Evolutionary conservation across 805 yeast species (phyloP).

Genomic region (Ogataea angusta): DNA sequence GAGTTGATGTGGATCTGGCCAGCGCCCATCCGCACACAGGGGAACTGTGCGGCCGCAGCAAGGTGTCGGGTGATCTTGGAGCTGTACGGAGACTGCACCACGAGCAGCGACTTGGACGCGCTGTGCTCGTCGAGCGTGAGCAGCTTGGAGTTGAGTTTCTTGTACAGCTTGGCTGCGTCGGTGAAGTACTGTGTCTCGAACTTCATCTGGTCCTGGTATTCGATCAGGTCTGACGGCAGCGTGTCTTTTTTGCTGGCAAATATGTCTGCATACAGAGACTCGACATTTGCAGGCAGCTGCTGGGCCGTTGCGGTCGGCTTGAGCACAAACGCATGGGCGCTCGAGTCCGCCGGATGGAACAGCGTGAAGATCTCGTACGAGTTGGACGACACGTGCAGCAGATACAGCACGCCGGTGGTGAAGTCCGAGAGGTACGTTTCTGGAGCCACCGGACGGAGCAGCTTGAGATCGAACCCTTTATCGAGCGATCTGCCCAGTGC

Average conservation of each 20-base stretch:
- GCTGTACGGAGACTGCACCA: conserved; percentile 70
- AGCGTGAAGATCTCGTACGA: conserved; percentile 73
- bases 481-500: conserved; percentile 82
- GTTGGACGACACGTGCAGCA: conserved; percentile 67
- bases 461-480: conserved; percentile 71
- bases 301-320: conserved; percentile 72
- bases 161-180: conserved; percentile 53
- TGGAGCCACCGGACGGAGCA: conserved; percentile 45
- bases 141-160: conserved; percentile 52
- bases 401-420: conserved; percentile 54
- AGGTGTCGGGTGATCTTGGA: conserved; percentile 45
- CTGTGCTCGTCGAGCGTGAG: conserved; percentile 60
- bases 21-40: conserved; percentile 58
- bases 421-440: conserved; percentile 54
- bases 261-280: conserved; percentile 53
- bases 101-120: conserved; percentile 60
- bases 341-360: conserved; percentile 59
- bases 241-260: conserved; percentile 45
- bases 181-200: conserved; percentile 57
- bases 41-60: conserved; percentile 50
- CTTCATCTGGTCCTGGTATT: conserved; percentile 48
- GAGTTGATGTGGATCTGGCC: conserved; percentile 64
- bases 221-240: conserved; percentile 44
- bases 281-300: conserved; percentile 53
- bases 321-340: conserved; percentile 51